phyloP scores from a whole-genome alignment of 2,329 filamentous ascomycete species.

The Mollisia scopiformis region DNA sequence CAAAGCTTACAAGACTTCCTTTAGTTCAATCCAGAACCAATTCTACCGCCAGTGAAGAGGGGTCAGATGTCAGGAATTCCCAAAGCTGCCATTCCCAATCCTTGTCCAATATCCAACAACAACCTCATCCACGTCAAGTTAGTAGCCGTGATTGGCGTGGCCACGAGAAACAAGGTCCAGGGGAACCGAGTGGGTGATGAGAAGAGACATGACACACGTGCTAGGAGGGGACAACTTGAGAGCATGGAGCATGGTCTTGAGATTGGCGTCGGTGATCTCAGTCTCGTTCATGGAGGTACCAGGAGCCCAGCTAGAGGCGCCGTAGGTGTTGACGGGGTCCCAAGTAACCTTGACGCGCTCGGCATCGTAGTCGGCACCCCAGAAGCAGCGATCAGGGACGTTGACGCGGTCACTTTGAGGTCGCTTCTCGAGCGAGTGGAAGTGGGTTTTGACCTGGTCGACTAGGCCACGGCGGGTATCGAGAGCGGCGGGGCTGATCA shows the following conservation, averaged over 20 bases:
- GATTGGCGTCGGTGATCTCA: constrained; percentile 8
- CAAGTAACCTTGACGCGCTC: constrained; percentile 9
- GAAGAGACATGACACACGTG: constrained; percentile 1
- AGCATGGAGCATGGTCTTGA: neutral
- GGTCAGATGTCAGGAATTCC: constrained; percentile 14
- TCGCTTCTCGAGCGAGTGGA: neutral
- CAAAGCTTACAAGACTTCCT: constrained; percentile 1
- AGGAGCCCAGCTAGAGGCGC: neutral
- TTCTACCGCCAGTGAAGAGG: neutral
- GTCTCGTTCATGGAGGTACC: constrained; percentile 1
- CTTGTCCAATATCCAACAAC: constrained; percentile 8
- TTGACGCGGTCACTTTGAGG: constrained; percentile 2
- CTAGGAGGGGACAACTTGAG: neutral
- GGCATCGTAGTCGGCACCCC: constrained; percentile 9
- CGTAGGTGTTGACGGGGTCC: neutral
- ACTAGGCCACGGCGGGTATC: neutral
- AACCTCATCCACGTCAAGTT: neutral
- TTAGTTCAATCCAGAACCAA: neutral
- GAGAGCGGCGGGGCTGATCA: neutral
- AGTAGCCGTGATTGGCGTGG: neutral
- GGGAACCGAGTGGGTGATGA: neutral
- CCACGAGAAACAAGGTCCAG: neutral
- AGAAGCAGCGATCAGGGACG: constrained; percentile 5
- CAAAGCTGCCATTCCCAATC: constrained; percentile 16
- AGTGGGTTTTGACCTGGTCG: neutral